These are phyloP conservation scores for Phaseolus lunatus DNA, from an alignment of 306 rosid species.

Conservation along the genomic window DNA sequence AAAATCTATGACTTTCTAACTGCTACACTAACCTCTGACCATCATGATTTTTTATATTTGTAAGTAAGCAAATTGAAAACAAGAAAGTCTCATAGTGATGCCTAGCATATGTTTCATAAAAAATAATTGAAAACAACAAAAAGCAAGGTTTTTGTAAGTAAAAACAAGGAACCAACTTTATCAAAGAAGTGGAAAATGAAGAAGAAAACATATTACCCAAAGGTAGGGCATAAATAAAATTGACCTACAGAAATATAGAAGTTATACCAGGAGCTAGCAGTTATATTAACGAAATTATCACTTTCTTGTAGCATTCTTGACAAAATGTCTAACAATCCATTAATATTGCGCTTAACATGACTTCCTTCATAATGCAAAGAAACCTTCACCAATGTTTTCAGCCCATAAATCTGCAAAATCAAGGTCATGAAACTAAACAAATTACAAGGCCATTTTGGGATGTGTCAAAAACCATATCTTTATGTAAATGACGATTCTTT, in stretches of 20 bases:
- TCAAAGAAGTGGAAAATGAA: neutral
- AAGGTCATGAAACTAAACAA: slow-evolving; percentile 11
- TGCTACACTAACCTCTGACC: neutral
- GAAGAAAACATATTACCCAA: slow-evolving; percentile 12
- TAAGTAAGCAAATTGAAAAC: neutral
- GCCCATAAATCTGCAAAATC: slow-evolving; percentile 79
- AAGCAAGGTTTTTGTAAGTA: neutral
- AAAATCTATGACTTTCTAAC: neutral
- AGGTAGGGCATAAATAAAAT: slow-evolving; percentile 31
- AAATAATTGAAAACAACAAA: neutral
- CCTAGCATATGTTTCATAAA: too few species aligned
- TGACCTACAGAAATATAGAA: slow-evolving; percentile 16
- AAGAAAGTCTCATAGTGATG: neutral
- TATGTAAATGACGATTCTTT: too few species aligned
- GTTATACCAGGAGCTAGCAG: slow-evolving; percentile 51
- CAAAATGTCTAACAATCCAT: slow-evolving; percentile 63
- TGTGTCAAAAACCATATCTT: neutral
- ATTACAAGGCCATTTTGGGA: slow-evolving; percentile 25
- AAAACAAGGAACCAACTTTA: neutral
- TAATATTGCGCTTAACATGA: slow-evolving; percentile 50
- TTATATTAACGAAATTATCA: slow-evolving; percentile 47
- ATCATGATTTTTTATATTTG: slow-evolving; percentile 21
- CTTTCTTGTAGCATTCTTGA: slow-evolving; percentile 59
- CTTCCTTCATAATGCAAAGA: slow-evolving; percentile 70
- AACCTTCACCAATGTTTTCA: slow-evolving; percentile 85